Base-by-base conservation (phyloP, 2,329 filamentous ascomycete species). In the Sporothrix euskadiensis region DNA sequence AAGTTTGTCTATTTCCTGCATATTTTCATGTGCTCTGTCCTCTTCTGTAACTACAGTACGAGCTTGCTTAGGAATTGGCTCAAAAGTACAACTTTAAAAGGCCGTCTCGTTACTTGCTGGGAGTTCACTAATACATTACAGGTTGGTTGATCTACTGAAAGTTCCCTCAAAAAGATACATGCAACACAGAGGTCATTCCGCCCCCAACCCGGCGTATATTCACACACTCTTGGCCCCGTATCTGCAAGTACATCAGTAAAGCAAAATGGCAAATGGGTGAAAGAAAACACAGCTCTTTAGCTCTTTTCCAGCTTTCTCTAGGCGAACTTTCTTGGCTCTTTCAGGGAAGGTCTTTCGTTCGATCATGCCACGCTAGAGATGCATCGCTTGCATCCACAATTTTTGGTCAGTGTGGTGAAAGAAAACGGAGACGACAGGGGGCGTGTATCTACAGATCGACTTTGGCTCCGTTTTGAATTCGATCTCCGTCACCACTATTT, bases 281-380 rank as follows among this genome's bases (percentile, higher is more conserved):
- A 44, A 49, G n/a, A 35, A 41, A 66, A 35, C 35, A 35, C 35
- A 35, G 35, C 35, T 35, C 35, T 35, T 26, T 26, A 26, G 39
- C 39, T 44, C 35, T 39, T 41, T n/a, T 14, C 12, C 35, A 44
- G 35, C 59, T 65, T 5, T 26, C 39, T 65, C 9, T 3, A 65
- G 35, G n/a, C 6, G n/a, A 9, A 10, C 12, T 63, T 63, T 61
- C 57, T 63, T 63, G 57, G 57, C 57, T 41, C 19, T 35, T 63
- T 41, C 57, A n/a, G 35, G 35, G 57, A 63, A 22, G 19, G 35
- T 22, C 32, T 63, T 19, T 35, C n/a, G 3, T 63, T 63, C 32
- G 57, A 69, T 44, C 35, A 70, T 44, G 19, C 52, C 49, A 32
- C 68, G 52, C 68, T 70, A 57, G 68, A 19, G 66, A 70, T 70